phyloP scores from a whole-genome alignment of 257 asterid species.

The Solanum clarkiae region DNA sequence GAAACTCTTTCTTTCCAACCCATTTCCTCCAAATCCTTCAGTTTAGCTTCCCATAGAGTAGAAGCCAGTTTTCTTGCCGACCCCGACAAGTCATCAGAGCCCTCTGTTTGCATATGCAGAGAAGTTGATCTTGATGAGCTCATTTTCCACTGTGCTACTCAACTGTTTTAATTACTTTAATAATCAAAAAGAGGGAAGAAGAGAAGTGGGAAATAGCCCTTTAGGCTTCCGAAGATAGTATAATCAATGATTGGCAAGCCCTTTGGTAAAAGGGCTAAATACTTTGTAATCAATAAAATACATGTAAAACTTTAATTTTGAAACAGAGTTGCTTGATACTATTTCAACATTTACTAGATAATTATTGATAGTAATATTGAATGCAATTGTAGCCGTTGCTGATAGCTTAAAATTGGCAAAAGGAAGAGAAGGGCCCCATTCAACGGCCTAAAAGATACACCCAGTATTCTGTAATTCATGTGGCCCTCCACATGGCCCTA shows the following conservation, averaged over 20 bases:
- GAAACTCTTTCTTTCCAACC: slow-evolving; percentile 16
- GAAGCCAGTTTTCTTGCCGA: slow-evolving; percentile 78
- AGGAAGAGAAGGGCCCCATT: slow-evolving; percentile 18
- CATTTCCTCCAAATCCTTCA: slow-evolving; percentile 24
- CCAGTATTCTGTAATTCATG: slow-evolving; percentile 18
- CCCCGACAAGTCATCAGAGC: slow-evolving; percentile 35
- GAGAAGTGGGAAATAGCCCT: background rate
- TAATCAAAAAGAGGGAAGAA: slow-evolving; percentile 5
- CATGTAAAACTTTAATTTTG: too few relatives aligned
- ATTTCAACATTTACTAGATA: background rate
- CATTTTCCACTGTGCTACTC: slow-evolving; percentile 67
- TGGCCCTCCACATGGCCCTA: background rate
- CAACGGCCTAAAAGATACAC: slow-evolving; percentile 34
- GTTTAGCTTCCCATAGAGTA: slow-evolving; percentile 59
- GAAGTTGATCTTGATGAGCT: slow-evolving; percentile 44
- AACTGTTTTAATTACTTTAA: slow-evolving; percentile 10
- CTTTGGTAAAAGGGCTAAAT: background rate
- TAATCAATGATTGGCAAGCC: slow-evolving; percentile 33
- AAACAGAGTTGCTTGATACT: background rate
- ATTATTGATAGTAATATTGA: background rate
- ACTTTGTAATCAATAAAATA: background rate
- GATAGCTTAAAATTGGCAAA: background rate
- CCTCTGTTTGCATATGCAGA: slow-evolving; percentile 14
- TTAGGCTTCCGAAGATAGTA: background rate
- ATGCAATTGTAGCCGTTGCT: background rate